Evolutionary conservation across 768 basidiomycete species (phyloP), one percentile per base, ranked within the genome.

Genomic region (Goffeauzyma gilvescens): DNA sequence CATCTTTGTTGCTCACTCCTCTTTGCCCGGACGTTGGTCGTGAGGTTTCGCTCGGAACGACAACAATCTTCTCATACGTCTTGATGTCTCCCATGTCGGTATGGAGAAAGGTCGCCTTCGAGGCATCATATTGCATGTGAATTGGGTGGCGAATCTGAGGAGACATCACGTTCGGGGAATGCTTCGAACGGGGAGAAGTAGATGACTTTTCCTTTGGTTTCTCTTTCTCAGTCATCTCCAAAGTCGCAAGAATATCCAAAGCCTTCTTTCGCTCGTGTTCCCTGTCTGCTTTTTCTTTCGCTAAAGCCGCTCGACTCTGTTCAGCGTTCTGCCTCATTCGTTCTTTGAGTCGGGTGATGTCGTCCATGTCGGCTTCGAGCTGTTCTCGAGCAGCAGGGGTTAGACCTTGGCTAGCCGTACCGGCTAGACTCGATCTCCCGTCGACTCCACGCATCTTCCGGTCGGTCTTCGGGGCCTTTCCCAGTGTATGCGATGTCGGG

Each of bases 1-100:
- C 9, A n/a, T 30, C 28, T 30, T 30, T 9, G 28, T 30, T 9
- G n/a, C n/a, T n/a, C 28, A n/a, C n/a, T 30, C n/a, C 9, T 30
- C 28, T 30, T n/a, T 9, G 28, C n/a, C 28, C 28, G n/a, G 28
- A 9, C 28, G 28, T 9, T 9, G 28, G 28, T n/a, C n/a, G 28
- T 9, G 28, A n/a, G n/a, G 28, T n/a, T n/a, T 30, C n/a, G 28
- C n/a, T 9, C 9, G 28, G 28, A 30, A 30, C 9, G 5, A 30
- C 22, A 21, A 28, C 27, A 21, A 32, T 20, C 24, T 27, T 34
- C 13, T 46, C 45, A 32, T 41, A 46, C 5, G 40, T 42, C 27
- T 46, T 46, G 45, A 46, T 36, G 14, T 41, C 30, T 9, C 45
- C 45, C 31, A 27, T 40, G n/a, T 32, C n/a, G 8, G 45, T 46